Evolutionary conservation across 768 basidiomycete genomes (phyloP).

Genomic region (Termitomyces sp.): DNA sequence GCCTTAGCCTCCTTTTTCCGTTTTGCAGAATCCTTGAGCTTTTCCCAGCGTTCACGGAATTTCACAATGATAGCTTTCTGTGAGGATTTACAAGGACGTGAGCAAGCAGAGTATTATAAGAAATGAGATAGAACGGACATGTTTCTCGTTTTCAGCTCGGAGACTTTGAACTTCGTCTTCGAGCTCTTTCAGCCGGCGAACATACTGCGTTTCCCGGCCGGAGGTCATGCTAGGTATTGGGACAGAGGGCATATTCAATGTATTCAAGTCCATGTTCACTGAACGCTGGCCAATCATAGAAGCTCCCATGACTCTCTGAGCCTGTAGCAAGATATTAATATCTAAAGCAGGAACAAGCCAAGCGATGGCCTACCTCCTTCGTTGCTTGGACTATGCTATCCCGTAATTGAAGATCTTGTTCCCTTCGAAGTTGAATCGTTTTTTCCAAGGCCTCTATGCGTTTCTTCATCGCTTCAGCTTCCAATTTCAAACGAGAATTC

Average conservation of each 20-base stretch:
- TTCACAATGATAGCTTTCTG: slow-evolving; percentile 81
- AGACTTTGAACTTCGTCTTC: slow-evolving; percentile 70
- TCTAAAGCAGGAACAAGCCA: not conserved
- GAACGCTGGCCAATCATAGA: slow-evolving; percentile 52
- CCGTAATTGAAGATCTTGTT: slow-evolving; percentile 73
- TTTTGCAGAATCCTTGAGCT: slow-evolving; percentile 82
- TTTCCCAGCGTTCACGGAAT: slow-evolving; percentile 86
- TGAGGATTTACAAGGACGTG: slow-evolving; percentile 10
- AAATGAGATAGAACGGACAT: slow-evolving; percentile 39
- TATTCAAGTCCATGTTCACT: slow-evolving; percentile 44
- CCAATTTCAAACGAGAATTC: slow-evolving; percentile 56
- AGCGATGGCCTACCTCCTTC: slow-evolving; percentile 42
- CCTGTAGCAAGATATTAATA: slow-evolving; percentile 33
- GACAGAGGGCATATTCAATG: slow-evolving; percentile 47
- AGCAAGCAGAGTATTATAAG: slow-evolving; percentile 3
- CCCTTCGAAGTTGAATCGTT: slow-evolving; percentile 61
- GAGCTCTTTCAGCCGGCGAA: slow-evolving; percentile 67
- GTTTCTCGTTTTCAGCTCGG: slow-evolving; percentile 74
- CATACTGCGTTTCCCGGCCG: slow-evolving; percentile 50
- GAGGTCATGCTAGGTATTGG: slow-evolving; percentile 44
- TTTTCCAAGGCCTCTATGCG: slow-evolving; percentile 58
- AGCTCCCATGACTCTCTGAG: slow-evolving; percentile 73
- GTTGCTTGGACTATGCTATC: slow-evolving; percentile 73
- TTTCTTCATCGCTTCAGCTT: slow-evolving; percentile 51
- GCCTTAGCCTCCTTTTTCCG: slow-evolving; percentile 76